Evolutionary conservation across 768 basidiomycete species (phyloP).

Genomic region (Russula emetica): DNA sequence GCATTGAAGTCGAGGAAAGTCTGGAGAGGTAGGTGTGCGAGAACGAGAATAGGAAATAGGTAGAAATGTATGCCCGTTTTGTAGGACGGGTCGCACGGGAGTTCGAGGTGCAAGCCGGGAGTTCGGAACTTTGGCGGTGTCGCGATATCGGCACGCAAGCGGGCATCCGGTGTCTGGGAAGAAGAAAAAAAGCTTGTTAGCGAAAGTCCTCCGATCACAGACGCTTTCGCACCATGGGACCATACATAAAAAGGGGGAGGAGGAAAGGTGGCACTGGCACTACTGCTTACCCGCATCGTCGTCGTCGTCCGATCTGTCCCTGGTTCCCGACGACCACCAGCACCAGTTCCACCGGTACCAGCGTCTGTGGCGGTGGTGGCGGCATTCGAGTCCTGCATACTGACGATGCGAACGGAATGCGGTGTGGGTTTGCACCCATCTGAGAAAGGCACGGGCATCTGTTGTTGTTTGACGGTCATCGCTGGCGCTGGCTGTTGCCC

Average conservation of each 20-base stretch:
- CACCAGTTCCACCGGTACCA: not conserved
- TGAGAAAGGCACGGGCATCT: conserved; percentile 34
- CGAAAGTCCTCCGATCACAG: conserved; percentile 35
- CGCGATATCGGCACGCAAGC: conserved; percentile 28
- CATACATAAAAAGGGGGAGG: conserved; percentile 39
- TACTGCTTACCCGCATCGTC: conserved; percentile 41
- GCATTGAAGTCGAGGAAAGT: conserved; percentile 89
- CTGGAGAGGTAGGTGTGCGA: conserved; percentile 71
- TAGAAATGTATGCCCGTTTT: conserved; percentile 59
- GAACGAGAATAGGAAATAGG: conserved; percentile 62
- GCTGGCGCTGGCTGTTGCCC: not conserved
- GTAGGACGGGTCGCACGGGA: conserved; percentile 57
- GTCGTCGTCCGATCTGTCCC: conserved; percentile 53
- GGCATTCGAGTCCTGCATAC: conserved; percentile 45
- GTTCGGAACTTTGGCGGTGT: conserved; percentile 65
- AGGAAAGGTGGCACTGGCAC: conserved; percentile 29
- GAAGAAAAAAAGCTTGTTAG: conserved; percentile 46
- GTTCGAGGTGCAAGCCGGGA: conserved; percentile 60
- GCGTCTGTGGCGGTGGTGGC: not conserved
- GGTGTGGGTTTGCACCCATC: conserved; percentile 77
- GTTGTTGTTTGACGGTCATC: not conserved
- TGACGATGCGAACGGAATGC: conserved; percentile 78
- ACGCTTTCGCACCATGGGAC: conserved; percentile 51
- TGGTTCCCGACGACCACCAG: conserved; percentile 36
- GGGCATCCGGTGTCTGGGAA: conserved; percentile 35